Evolutionary conservation across 441 rosid genomes (phyloP).

Genomic region (Erodium texanum): DNA sequence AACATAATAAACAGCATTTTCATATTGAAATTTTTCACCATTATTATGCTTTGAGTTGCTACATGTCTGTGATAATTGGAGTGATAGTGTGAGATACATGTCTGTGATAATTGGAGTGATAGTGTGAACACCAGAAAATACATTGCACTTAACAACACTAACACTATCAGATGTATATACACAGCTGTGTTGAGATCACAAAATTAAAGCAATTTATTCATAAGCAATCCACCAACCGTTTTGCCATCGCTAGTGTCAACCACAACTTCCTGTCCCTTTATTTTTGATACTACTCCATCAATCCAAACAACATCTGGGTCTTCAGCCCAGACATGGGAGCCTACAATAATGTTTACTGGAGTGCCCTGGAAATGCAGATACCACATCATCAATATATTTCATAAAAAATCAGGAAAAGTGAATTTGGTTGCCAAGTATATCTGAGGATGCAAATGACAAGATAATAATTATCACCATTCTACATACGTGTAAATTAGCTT

Average conservation of each 20-base stretch:
- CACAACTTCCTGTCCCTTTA: constrained; percentile 49
- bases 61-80: no score
- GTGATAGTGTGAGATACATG: neutral
- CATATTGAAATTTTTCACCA: neutral
- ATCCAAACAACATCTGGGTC: constrained; percentile 68
- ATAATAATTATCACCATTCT: neutral
- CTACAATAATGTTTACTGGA: constrained; percentile 71
- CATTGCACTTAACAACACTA: neutral
- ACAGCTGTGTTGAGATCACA: neutral
- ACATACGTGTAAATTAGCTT: neutral
- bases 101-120: neutral
- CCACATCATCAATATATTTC: neutral
- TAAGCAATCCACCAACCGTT: constrained; percentile 31
- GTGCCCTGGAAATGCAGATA: constrained; percentile 49
- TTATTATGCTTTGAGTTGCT: neutral
- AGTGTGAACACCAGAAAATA: neutral
- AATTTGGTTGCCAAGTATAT: neutral
- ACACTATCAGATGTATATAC: neutral
- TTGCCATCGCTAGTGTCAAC: constrained; percentile 47
- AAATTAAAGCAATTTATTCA: neutral
- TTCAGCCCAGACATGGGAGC: constrained; percentile 89
- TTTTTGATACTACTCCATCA: constrained; percentile 64
- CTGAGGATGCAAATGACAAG: neutral
- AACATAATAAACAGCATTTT: neutral
- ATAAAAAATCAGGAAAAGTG: constrained; percentile 1